Evolutionary conservation across 1,284 basidiomycete genomes (phyloP), one percentile per base, ranked within the genome.

Genomic region (Ganoderma leucocontextum): DNA sequence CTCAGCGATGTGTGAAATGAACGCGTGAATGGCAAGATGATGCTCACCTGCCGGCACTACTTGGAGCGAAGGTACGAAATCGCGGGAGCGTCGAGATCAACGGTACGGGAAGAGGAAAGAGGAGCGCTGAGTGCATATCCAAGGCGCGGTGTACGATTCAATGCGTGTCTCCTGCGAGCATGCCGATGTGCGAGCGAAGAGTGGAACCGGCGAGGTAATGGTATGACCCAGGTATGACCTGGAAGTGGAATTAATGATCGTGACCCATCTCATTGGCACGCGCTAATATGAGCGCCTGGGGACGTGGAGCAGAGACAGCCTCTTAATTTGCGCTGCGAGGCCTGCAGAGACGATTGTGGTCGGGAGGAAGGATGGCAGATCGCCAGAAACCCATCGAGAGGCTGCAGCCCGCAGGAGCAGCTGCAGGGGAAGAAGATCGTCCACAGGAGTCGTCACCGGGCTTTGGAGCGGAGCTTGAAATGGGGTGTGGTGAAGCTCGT

Each of bases 381-480:
- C 35, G 22, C 29, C 47, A 25, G 19, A 53, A 36, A 7, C 17
- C 29, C 10, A 25, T 39, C 47, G 47, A 49, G 22, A 33, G 29
- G 12, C 29, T 13, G 29, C 44, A 29, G 29, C 29, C 29, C 29
- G 29, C 29, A 29, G 29, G 29, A 29, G 29, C 29, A 29, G 29
- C 29, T 29, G 47, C 19, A 52, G 22, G 42, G 7, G 35, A n/a
- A 36, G 52, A 55, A 36, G 52, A 55, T 29, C 61, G 47, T 17
- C 36, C 22, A 53, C 41, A 36, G 58, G 47, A 63, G 69, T 69
- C 62, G 70, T 68, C 69, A 69, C n/a, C 7, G 70, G 38, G 19
- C 41, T n/a, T 77, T 77, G 60, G 65, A 68, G 71, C 77, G 75
- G 75, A 75, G 77, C 62, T 72, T 66, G 69, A 75, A 75, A 25